These are phyloP conservation scores for Ogataea sp. DNA, from an alignment of 805 yeast species.

Conservation along the genomic window DNA sequence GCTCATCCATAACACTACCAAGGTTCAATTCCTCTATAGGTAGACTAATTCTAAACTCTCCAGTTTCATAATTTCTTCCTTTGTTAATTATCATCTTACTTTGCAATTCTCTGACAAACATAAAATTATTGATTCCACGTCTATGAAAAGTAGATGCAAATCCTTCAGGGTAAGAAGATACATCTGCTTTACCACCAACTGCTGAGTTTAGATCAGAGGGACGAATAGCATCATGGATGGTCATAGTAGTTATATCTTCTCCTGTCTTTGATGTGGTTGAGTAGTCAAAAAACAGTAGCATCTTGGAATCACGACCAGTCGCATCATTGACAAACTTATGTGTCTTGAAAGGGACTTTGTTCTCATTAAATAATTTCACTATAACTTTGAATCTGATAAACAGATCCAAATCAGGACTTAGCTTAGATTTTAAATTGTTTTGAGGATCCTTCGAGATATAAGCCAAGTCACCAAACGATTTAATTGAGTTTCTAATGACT, in stretches of 20 bases:
- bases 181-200: conserved; percentile 9
- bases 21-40: conserved; percentile 25
- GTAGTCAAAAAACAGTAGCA: conserved; percentile 23
- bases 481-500: conserved; percentile 17
- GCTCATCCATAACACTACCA: conserved; percentile 13
- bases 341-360: conserved; percentile 18
- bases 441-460: conserved; percentile 10
- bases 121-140: conserved; percentile 39
- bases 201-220: conserved; percentile 3
- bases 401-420: conserved; percentile 8
- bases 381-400: conserved; percentile 20
- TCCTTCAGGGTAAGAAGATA: conserved; percentile 36
- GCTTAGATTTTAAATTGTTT: conserved; percentile 9
- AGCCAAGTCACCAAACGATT: conserved; percentile 18
- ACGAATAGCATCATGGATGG: background rate
- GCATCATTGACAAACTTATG: conserved; percentile 19
- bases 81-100: conserved; percentile 36
- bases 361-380: conserved; percentile 16
- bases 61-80: conserved; percentile 24
- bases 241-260: conserved; percentile 5
- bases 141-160: conserved; percentile 42
- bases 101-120: conserved; percentile 43
- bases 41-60: conserved; percentile 34
- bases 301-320: conserved; percentile 23
- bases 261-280: conserved; percentile 15